These are phyloP conservation scores for Fusarium decemcellulare DNA, from an alignment of 2,329 filamentous ascomycete genomes.

Conservation along the genomic window DNA sequence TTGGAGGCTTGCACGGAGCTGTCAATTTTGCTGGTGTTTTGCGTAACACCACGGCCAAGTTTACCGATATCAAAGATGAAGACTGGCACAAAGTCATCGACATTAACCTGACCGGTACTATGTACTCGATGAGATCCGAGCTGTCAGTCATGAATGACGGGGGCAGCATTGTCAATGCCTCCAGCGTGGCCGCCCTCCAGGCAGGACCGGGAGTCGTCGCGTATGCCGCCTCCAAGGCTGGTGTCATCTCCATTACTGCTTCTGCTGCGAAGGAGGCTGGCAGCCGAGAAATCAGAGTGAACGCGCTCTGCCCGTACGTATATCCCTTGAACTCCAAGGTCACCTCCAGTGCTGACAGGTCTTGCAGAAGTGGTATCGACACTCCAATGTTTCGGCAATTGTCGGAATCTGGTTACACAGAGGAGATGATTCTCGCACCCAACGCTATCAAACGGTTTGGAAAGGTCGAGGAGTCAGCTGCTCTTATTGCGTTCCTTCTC, in stretches of 20 bases:
- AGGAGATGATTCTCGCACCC: neutral
- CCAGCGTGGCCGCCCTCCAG: slow-evolving; percentile 5
- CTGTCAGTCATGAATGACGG: neutral
- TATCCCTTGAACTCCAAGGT: neutral
- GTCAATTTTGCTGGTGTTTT: slow-evolving; percentile 13
- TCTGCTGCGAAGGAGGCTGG: slow-evolving; percentile 21
- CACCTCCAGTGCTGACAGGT: neutral
- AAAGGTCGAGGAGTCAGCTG: neutral
- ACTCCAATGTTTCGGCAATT: neutral
- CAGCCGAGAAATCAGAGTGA: slow-evolving; percentile 7
- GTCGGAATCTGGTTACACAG: neutral
- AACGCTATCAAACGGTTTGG: neutral
- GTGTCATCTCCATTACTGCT: slow-evolving; percentile 3
- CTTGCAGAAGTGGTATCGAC: neutral
- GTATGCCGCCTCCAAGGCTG: slow-evolving; percentile 19
- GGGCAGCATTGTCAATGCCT: slow-evolving; percentile 21
- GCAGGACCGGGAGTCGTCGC: neutral
- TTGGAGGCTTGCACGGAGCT: slow-evolving; percentile 8
- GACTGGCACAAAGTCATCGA: slow-evolving; percentile 4
- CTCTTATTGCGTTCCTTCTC: neutral
- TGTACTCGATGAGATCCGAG: neutral
- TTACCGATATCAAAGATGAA: neutral
- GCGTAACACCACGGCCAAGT: neutral
- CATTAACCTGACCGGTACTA: slow-evolving; percentile 3
- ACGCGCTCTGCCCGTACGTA: slow-evolving; percentile 19